Evolutionary conservation across 2,329 filamentous ascomycete genomes (phyloP).

Genomic region (Arthroderma sp.): DNA sequence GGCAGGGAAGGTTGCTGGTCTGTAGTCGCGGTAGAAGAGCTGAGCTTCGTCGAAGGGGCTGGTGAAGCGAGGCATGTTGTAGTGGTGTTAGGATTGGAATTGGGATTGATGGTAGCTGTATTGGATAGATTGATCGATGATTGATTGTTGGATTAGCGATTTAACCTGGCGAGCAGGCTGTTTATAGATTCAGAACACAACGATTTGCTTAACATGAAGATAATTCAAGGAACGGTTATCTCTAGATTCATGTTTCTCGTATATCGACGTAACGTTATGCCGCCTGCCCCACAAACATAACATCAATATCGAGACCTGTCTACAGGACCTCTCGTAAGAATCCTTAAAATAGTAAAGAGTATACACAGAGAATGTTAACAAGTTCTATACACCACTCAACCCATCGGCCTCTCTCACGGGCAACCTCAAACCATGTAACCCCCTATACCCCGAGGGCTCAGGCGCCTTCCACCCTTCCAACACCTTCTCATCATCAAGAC

Average conservation of each 20-base stretch:
- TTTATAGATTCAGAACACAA: neutral
- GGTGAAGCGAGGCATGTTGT: slow-evolving; percentile 19
- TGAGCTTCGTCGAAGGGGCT: slow-evolving; percentile 17
- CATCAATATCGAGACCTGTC: neutral
- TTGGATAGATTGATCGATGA: neutral
- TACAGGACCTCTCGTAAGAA: neutral
- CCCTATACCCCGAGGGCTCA: slow-evolving; percentile 48
- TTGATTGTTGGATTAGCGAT: neutral
- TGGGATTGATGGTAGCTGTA: neutral
- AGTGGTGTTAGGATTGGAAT: neutral
- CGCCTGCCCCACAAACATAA: neutral
- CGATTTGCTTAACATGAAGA: neutral
- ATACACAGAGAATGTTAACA: neutral
- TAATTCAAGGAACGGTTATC: neutral
- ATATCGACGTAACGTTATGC: neutral
- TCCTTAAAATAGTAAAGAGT: neutral
- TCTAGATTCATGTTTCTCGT: neutral
- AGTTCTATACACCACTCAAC: neutral
- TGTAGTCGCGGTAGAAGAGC: slow-evolving; percentile 18
- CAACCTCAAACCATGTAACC: slow-evolving; percentile 52
- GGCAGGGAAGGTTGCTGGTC: slow-evolving; percentile 14
- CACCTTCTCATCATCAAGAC: slow-evolving; percentile 43
- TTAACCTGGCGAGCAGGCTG: neutral
- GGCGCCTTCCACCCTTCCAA: slow-evolving; percentile 53
- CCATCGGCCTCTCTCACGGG: slow-evolving; percentile 27